Conservation (phyloP, 1,139 yeast genomes). For the Debaryomycetaceae sp. region DNA sequence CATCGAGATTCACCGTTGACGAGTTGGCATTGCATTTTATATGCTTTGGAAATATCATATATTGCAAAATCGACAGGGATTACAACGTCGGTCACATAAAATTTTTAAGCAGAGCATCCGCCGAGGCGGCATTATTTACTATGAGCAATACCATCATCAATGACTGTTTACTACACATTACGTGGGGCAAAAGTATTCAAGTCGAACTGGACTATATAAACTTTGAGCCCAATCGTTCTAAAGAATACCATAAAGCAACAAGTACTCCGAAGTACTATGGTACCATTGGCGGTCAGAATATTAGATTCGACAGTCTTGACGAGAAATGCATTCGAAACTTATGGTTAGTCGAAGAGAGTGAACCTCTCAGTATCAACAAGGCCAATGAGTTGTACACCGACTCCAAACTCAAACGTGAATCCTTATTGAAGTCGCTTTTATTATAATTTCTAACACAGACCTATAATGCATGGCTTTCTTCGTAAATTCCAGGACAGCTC, state of each 20-base stretch:
- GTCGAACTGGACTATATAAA: constrained; percentile 6
- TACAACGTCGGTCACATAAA: constrained; percentile 22
- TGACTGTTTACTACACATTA: constrained; percentile 26
- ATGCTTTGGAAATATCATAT: constrained; percentile 35
- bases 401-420: constrained; percentile 11
- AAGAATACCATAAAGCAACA: constrained; percentile 11
- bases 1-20: constrained; percentile 23
- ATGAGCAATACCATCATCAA: constrained; percentile 30
- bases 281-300: constrained; percentile 6
- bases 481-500: constrained; percentile 22
- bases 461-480: constrained; percentile 9
- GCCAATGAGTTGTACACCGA: constrained; percentile 16
- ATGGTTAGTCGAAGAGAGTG: constrained; percentile 17
- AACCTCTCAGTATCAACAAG: constrained; percentile 12
- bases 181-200: constrained; percentile 29
- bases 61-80: constrained; percentile 19
- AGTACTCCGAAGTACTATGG: constrained; percentile 20
- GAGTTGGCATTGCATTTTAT: constrained; percentile 29
- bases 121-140: constrained; percentile 33
- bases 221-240: constrained; percentile 5
- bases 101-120: constrained; percentile 29
- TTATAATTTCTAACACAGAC: background rate
- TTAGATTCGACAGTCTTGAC: constrained; percentile 17
- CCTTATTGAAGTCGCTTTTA: constrained; percentile 9
- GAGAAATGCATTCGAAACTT: constrained; percentile 9